These are phyloP conservation scores for Chalciporus pseudorubinellus DNA, from an alignment of 768 basidiomycete genomes.

Conservation along the genomic window DNA sequence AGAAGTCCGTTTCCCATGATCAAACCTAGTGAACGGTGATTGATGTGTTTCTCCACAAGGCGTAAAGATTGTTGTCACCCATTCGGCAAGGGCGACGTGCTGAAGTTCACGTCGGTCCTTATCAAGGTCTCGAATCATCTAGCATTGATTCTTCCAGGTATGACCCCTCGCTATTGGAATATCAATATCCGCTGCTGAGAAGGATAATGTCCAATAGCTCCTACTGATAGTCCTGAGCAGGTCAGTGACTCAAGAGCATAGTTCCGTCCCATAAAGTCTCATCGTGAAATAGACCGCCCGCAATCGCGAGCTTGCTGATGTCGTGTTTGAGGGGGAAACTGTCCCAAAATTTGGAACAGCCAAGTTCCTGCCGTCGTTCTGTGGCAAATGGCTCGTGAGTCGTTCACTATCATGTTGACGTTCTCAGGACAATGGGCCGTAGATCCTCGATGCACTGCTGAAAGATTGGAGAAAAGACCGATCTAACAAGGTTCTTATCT, in stretches of 20 bases:
- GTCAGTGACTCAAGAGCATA: conserved; percentile 28
- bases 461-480: conserved; percentile 62
- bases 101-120: conserved; percentile 77
- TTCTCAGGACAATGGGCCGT: background rate
- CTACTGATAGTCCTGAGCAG: conserved; percentile 68
- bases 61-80: conserved; percentile 59
- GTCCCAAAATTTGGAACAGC: conserved; percentile 61
- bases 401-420: background rate
- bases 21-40: background rate
- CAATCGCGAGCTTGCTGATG: conserved; percentile 57
- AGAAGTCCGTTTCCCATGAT: conserved; percentile 42
- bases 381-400: conserved; percentile 83
- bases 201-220: conserved; percentile 44
- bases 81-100: conserved; percentile 49
- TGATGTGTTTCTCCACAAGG: conserved; percentile 35
- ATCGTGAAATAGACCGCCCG: conserved; percentile 39
- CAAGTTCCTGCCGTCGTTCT: conserved; percentile 61
- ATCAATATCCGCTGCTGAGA: too few relatives aligned
- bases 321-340: conserved; percentile 59
- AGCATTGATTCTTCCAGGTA: conserved; percentile 80
- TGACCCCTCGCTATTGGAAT: conserved; percentile 1
- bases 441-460: conserved; percentile 70
- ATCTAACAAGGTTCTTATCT: conserved; percentile 87
- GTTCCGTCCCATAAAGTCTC: background rate
- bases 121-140: conserved; percentile 90